Base-by-base conservation (phyloP, 2,329 filamentous ascomycete genomes). In the Pseudogymnoascus pannorum region DNA sequence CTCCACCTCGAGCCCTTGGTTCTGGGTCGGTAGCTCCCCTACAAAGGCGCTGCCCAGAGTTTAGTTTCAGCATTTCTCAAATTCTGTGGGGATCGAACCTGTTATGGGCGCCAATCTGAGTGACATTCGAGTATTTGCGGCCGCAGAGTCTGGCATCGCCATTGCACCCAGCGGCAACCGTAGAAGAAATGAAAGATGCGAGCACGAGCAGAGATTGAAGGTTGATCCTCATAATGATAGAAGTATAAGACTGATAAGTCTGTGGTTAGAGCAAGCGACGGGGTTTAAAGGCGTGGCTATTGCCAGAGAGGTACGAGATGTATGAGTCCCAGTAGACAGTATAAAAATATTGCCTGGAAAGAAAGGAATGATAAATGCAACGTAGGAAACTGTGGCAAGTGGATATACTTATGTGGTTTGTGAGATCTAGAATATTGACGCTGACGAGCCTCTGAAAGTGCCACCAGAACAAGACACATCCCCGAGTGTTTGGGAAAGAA, bases 121-220 rank as follows among this genome's bases (percentile, higher is more conserved):
- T 92, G 67, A 94, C 82, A 66, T 88, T 84, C 75, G 85, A 86
- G 77, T 94, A 94, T 16, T 82, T 76, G 65, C 83, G 84, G 64
- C 76, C 77, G 78, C 91, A 94, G 40, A 94, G 81, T 44, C 79
- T 76, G 0, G 89, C 88, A 0, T 88, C 91, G 78, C 93, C 93
- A 76, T 94, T 94, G 81, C 91, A 94, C 24, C 68, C 68, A 38
- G 64, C 64, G 44, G 68, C 67, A 29, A 64, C 62, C 18, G 69
- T 67, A 58, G 68, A 63, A n/a, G 51, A 61, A 22, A 64, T 65
- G 29, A 54, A 7, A 24, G 40, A 51, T 20, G 29, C 29, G 42
- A 51, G 58, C n/a, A 44, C 7, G 18, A 44, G 22, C 2, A 60
- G 26, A 20, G 26, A 54, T 31, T 31, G 24, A 16, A 54, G 20